A percentile compares a stretch with the other conserved stretches of the same genome.
phyloP scores from a whole-genome alignment of 345 rosid species.

The Murraya koenigii region DNA sequence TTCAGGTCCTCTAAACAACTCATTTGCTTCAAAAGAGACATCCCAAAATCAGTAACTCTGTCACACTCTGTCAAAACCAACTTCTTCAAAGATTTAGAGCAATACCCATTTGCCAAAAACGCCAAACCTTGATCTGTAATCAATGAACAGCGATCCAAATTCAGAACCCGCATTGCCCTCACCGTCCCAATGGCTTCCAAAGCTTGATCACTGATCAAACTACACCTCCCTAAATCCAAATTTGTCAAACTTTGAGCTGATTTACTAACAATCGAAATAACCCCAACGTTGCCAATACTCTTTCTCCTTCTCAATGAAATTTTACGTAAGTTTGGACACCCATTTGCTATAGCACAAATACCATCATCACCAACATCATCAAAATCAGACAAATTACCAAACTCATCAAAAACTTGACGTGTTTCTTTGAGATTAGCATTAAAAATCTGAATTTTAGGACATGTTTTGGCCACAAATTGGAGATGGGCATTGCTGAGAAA shows the following conservation, averaged over 20 bases:
- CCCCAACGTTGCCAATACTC: constrained; percentile 32
- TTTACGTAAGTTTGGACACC: constrained; percentile 28
- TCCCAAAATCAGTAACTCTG: constrained; percentile 37
- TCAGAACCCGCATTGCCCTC: constrained; percentile 27
- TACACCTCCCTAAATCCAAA: constrained; percentile 43
- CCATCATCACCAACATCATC: constrained; percentile 34
- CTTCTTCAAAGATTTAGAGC: constrained; percentile 31
- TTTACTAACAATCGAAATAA: constrained; percentile 20
- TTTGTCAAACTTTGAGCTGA: constrained; percentile 23
- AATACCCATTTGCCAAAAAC: constrained; percentile 30
- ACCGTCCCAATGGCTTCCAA: constrained; percentile 27
- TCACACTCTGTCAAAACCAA: constrained; percentile 41
- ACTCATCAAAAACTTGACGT: background rate
- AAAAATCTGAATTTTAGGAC: constrained; percentile 31
- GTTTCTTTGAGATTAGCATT: constrained; percentile 25
- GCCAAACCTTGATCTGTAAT: constrained; percentile 37
- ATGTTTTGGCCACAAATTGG: constrained; percentile 31
- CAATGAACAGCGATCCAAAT: constrained; percentile 36
- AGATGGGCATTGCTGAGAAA: constrained; percentile 27
- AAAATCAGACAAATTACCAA: background rate
- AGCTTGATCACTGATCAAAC: constrained; percentile 33
- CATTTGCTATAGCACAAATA: constrained; percentile 27
- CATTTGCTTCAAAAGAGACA: constrained; percentile 28
- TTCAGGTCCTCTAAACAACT: constrained; percentile 46
- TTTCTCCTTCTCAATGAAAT: constrained; percentile 34